Base-by-base conservation (phyloP, 2,329 filamentous ascomycete species). In the Corniculantispora saksenae region DNA sequence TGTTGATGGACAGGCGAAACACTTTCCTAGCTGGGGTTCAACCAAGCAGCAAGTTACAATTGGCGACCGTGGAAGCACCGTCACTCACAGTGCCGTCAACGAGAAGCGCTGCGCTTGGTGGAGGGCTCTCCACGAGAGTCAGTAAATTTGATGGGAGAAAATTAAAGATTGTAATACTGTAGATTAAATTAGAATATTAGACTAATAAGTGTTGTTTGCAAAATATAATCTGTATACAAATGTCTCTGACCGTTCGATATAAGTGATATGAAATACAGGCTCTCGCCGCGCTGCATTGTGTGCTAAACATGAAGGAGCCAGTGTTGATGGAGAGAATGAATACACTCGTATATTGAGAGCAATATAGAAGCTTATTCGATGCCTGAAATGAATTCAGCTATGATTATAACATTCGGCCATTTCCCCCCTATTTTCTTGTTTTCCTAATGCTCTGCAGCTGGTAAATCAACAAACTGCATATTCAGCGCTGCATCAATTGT, bases 101-200 rank as follows among this genome's bases (percentile, higher is more conserved):
- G 35, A 56, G 27, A 35, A 56, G 51, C 27, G 51, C 51, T 43
- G 54, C n/a, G 54, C 54, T 56, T 40, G 35, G 54, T 56, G 48
- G 48, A 29, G 48, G 43, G 35, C 35, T 12, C 54, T 56, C 12
- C 54, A 56, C 15, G 54, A 56, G 54, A 56, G 54, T 21, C 17
- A 43, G 32, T 56, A 43, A 27, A 32, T 6, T 38, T 32, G 50
- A 15, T 23, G 13, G 50, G 4, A 19, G 17, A 13, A 43, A 43
- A 6, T 43, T 19, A 43, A 10, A 19, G 17, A 43, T 13, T 15
- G 38, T 43, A 43, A 43, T 15, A 15, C 3, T 43, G 17, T 43
- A 43, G 38, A 43, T 43, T 10, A 43, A 43, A 10, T 43, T 43
- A 43, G 38, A 43, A 13, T 43, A 43, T 43, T 43, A 43, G 38